Evolutionary conservation across 139 green algal species (phyloP), one percentile per base, ranked within the genome.

Genomic region (Micractinium sp.): DNA sequence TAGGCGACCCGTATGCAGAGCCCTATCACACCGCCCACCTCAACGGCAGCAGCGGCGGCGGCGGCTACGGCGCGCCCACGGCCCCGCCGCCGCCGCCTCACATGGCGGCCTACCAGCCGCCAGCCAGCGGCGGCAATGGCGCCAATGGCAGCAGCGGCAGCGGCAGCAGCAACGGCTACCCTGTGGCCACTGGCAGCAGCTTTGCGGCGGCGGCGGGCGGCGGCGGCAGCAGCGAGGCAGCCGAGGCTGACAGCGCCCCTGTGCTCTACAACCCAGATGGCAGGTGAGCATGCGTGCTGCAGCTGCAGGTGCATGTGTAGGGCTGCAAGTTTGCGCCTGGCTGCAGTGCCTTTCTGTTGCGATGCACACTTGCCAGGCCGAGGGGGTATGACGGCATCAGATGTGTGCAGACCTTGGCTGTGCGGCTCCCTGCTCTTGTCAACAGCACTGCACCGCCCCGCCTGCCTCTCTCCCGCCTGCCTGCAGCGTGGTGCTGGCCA

Each of bases 201-300:
- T 86, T 76, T 29, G 78, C 78, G 29, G 78, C 78, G 78, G 41
- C 41, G 25, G 78, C 78, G 27, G 78, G 15, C 29, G 66, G 67
- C 66, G 20, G 33, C 63, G 4, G 66, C 67, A 9, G 83, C 39
- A 67, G 38, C 33, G n/a, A 73, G 61, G 35, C 36, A 25, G 36
- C 35, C 18, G 33, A 15, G 14, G 4, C 36, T 0, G 82, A 60
- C 25, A 23, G 19, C 19, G 25, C 33, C 16, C 33, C 83, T 20
- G 85, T 88, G 69, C 85, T 73, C 41, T 88, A 88, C 71, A 82
- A 81, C 71, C 9, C 41, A 0, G 85, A 88, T 19, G 85, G 85
- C 71, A 38, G 18, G n/a, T 56, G 47, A 56, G 47, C 47, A 9
- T 56, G 47, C 47, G 47, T 9, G 5, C 47, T 56, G 47, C 47